Conservation (phyloP, 371 early-diverging fungal species). For the Mucor plumbeus region DNA sequence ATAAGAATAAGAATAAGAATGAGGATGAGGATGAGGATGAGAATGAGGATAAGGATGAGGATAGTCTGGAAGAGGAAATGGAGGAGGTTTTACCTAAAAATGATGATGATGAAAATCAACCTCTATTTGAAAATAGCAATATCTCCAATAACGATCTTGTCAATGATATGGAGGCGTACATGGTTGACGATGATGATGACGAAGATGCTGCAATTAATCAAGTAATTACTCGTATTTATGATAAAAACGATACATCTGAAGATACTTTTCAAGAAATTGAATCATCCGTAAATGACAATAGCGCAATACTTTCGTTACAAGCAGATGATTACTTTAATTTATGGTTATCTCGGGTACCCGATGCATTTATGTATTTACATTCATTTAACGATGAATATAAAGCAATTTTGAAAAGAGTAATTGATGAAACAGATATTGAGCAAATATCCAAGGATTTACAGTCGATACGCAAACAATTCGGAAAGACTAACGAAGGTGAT, state of each 20-base stretch:
- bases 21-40: slow-evolving; percentile 30
- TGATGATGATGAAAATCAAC: neutral
- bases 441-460: slow-evolving; percentile 30
- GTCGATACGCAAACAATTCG: slow-evolving; percentile 44
- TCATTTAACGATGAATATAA: slow-evolving; percentile 53
- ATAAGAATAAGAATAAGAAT: too few species aligned
- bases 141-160: neutral
- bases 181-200: slow-evolving; percentile 60
- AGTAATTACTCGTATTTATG: slow-evolving; percentile 61
- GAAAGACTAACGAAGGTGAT: slow-evolving; percentile 56
- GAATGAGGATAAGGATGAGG: too few species aligned
- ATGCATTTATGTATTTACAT: slow-evolving; percentile 44
- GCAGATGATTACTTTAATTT: slow-evolving; percentile 25
- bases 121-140: neutral
- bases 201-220: slow-evolving; percentile 61
- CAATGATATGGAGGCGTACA: slow-evolving; percentile 51
- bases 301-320: neutral
- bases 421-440: slow-evolving; percentile 44
- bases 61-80: neutral
- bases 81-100: neutral
- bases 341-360: slow-evolving; percentile 43
- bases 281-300: neutral
- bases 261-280: neutral
- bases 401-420: slow-evolving; percentile 40
- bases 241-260: neutral